Base-by-base conservation (phyloP, 2,329 filamentous ascomycete genomes). In the Venturia carpophila region DNA sequence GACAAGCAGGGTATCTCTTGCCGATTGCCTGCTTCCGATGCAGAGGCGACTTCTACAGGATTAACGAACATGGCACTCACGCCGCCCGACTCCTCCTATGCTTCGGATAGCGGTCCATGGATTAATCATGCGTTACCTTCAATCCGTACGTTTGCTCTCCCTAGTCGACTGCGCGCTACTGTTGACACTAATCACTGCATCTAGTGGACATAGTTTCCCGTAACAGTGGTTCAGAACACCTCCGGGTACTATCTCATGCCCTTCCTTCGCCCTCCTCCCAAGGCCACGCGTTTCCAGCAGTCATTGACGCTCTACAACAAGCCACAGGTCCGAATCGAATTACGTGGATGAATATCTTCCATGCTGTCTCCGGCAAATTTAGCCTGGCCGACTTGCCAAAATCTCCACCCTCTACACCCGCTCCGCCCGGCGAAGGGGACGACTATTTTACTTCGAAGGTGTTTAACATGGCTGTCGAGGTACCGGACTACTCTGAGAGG, bases 381-480 rank as follows among this genome's bases (percentile, higher is more conserved):
- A 86, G 81, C 65, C 78, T 87, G 43, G 79, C 80, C 24, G 84
- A 86, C 68, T 77, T 87, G 4, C 85, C 85, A 9, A 83, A 80
- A 39, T 87, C 85, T n/a, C 85, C 85, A 10, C 83, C 84, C 4
- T 82, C 78, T 63, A 87, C 85, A 1, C 85, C 85, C 15, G 79
- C 78, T 11, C 77, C 77, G 5, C 74, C 76, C 0, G 77, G 80
- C 43, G 78, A 78, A 24, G 79, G 79, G 39, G 81, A 85, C 39
- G 83, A 86, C 66, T 87, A 87, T 71, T 87, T 88, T 72, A 84
- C 82, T 58, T 78, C 76, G 63, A 85, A 82, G 45, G 78, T 87
- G 24, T 87, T 87, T 70, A 83, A 85, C 66, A 85, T 81, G 70
- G 85, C 84, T 2, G 84, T 86, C 10, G 79, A 81, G 0, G 83